phyloP scores from a whole-genome alignment of 2,329 filamentous ascomycete species.

The Phaeosphaeria sp. region DNA sequence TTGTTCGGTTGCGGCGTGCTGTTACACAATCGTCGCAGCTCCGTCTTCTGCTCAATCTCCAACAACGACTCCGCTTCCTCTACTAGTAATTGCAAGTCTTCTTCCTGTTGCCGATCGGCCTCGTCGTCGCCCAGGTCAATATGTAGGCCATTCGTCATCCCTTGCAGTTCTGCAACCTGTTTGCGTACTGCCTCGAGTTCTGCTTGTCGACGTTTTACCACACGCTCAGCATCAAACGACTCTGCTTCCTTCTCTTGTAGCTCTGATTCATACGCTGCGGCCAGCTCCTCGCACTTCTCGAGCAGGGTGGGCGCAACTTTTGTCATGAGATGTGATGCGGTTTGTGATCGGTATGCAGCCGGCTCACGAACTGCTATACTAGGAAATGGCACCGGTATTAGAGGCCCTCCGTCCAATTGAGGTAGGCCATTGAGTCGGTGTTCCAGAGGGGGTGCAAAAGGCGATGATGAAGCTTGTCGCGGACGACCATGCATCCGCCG shows the following conservation, averaged over 20 bases:
- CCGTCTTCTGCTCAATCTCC: constrained; percentile 52
- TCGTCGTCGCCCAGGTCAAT: constrained; percentile 46
- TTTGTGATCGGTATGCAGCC: constrained; percentile 52
- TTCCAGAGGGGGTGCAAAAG: constrained; percentile 52
- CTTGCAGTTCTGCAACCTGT: constrained; percentile 63
- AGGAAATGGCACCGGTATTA: constrained; percentile 35
- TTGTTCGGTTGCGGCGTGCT: constrained; percentile 24
- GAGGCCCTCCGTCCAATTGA: constrained; percentile 30
- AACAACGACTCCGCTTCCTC: constrained; percentile 52
- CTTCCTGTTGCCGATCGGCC: constrained; percentile 42
- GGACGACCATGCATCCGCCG: constrained; percentile 65
- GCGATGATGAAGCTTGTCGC: constrained; percentile 77
- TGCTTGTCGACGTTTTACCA: constrained; percentile 65
- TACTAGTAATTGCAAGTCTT: constrained; percentile 46
- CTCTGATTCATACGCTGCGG: constrained; percentile 71
- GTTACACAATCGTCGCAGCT: constrained; percentile 44
- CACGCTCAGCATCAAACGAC: constrained; percentile 54
- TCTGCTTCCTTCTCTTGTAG: constrained; percentile 72
- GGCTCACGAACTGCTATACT: constrained; percentile 27
- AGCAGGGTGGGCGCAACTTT: constrained; percentile 65
- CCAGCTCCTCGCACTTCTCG: constrained; percentile 52
- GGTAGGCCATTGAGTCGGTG: constrained; percentile 39
- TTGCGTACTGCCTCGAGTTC: constrained; percentile 69
- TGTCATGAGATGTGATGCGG: constrained; percentile 66
- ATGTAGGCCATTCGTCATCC: constrained; percentile 32